Base-by-base conservation (phyloP, 805 yeast genomes). In the Candida taoyuanica region DNA sequence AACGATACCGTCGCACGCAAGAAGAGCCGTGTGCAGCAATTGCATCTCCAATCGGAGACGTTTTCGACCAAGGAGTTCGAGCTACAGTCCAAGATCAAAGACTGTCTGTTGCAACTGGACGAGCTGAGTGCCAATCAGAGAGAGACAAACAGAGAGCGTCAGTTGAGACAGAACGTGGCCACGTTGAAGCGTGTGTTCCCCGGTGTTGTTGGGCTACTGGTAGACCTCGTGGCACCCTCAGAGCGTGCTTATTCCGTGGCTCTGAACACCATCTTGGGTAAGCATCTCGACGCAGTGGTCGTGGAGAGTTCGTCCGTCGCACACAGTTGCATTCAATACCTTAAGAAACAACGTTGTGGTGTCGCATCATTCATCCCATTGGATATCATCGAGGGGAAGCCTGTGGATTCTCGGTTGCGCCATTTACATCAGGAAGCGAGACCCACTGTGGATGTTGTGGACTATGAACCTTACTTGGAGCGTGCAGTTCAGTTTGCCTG, bases 311-410 rank as follows among this genome's bases (percentile, higher is more conserved):
- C 78, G 5, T 58, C 75, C 8, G 71, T 80, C 17, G 95, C 94
- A 1, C 74, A 78, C 40, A 78, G 78, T 44, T 85, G 95, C 56
- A 83, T 93, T 45, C 75, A 77, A 7, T 82, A 81, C 40, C 65
- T 91, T 56, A 85, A 87, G 51, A 89, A 85, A 47, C 91, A 91
- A 55, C 72, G 96, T 47, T 68, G 82, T 11, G 98, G 98, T 33
- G 71, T 74, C 7, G 88, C 93, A 1, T 78, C 94, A 1, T 89
- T 93, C 52, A 82, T 93, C 42, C 98, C 98, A 0, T 63, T 93
- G 36, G 93, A 88, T 52, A 71, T 88, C 2, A 79, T 93, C 23
- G 73, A 68, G 7, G 75, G 77, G 2, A 70, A 64, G 25, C 67
- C 79, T 5, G 68, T 80, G 33, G 72, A 74, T 36, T 65, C 74